phyloP scores from a whole-genome alignment of 177 flowering plant species.

The Vitis hybrid region DNA sequence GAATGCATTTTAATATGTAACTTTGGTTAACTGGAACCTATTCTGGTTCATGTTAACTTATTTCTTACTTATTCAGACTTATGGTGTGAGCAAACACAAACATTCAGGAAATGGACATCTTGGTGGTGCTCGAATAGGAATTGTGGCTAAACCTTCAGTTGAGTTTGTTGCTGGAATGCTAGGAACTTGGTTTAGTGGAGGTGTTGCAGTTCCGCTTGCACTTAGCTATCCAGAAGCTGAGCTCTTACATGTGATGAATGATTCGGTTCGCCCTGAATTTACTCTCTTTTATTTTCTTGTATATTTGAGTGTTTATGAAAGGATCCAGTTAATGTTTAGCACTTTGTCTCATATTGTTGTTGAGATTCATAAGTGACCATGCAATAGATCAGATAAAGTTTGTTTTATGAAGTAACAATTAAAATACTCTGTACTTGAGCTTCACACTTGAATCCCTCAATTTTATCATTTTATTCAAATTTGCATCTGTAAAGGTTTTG shows the following conservation, averaged over 20 bases:
- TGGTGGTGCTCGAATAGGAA: conserved; percentile 85
- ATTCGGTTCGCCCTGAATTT: conserved; percentile 65
- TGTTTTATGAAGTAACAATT: neutral
- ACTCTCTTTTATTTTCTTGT: neutral
- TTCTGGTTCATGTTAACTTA: neutral
- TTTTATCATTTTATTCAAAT: too few relatives aligned
- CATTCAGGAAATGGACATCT: conserved; percentile 34
- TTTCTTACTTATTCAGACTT: conserved; percentile 10
- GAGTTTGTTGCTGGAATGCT: conserved; percentile 92
- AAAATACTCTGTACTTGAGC: neutral
- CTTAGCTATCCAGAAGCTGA: conserved; percentile 97
- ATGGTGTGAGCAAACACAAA: conserved; percentile 7
- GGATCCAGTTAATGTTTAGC: neutral
- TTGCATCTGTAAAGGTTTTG: too few relatives aligned
- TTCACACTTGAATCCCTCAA: neutral
- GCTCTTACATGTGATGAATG: conserved; percentile 90
- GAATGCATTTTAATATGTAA: neutral
- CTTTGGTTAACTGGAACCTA: neutral
- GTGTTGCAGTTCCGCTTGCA: conserved; percentile 99
- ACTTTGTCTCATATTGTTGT: neutral
- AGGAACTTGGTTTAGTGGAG: conserved; percentile 95
- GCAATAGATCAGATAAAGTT: neutral
- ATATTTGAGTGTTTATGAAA: neutral
- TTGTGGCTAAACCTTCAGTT: conserved; percentile 95
- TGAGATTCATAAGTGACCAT: conserved; percentile 9